Percentiles rank a stretch among this genome's conserved stretches.
These are phyloP conservation scores for Hypoxylon sp. DNA, from an alignment of 2,329 filamentous ascomycete species.

Conservation along the genomic window DNA sequence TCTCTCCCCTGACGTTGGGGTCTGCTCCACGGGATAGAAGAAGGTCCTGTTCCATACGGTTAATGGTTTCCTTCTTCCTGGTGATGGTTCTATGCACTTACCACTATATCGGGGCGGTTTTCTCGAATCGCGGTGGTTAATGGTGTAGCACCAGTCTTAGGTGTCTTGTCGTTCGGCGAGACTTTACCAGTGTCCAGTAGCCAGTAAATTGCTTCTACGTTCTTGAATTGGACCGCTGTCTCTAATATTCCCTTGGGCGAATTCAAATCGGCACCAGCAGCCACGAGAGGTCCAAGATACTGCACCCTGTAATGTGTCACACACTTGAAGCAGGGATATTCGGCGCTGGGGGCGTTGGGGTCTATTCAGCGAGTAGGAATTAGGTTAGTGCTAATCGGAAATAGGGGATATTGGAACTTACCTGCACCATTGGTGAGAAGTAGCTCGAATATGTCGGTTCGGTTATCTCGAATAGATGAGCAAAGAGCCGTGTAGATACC, in stretches of 20 bases:
- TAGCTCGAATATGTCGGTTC: constrained; percentile 67
- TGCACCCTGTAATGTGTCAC: constrained; percentile 71
- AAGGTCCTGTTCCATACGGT: constrained; percentile 27
- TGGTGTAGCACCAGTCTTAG: constrained; percentile 64
- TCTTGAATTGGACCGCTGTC: constrained; percentile 68
- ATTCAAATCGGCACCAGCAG: constrained; percentile 66
- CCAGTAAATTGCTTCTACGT: constrained; percentile 67
- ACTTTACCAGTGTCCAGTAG: constrained; percentile 65
- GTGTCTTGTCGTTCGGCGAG: constrained; percentile 66
- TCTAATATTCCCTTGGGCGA: constrained; percentile 72
- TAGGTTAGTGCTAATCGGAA: not conserved
- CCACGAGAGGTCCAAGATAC: constrained; percentile 65
- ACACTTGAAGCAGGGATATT: constrained; percentile 74
- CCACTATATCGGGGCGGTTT: constrained; percentile 66
- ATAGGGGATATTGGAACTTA: constrained; percentile 7
- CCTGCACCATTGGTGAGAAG: constrained; percentile 63
- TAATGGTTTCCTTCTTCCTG: not conserved
- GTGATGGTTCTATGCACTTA: constrained; percentile 46
- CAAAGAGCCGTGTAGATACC: constrained; percentile 74
- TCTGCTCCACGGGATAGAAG: constrained; percentile 57
- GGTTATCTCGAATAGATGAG: constrained; percentile 73
- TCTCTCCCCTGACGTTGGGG: constrained; percentile 68
- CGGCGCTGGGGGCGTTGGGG: constrained; percentile 68
- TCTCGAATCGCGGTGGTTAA: constrained; percentile 73
- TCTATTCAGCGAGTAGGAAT: constrained; percentile 46